Evolutionary conservation across 306 rosid species (phyloP), one percentile per base, ranked within the genome.

Genomic region (Fagus crenata): DNA sequence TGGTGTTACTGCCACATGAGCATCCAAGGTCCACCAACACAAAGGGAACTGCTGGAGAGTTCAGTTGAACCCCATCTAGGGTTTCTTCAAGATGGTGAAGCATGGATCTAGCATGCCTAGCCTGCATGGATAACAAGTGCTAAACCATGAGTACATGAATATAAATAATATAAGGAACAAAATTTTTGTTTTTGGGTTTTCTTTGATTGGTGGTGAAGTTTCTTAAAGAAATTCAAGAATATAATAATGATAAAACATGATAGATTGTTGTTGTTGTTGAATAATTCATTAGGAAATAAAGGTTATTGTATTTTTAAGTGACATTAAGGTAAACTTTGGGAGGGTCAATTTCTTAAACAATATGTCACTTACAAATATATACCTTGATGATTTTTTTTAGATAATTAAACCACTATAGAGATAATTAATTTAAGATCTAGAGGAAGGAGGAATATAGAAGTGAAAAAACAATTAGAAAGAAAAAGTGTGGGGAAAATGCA

Each of bases 11-110:
- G 0, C 99, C 99, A 54, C 97, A 69, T 4, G 98, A 92, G 87
- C 98, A 95, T 9, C 98, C 99, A 59, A 95, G 87, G 75, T 95
- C 99, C 80, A 76, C 99, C 2, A 92, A 93, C 86, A 82, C 92
- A 69, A 92, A 95, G 42, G 99, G 92, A 4, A 73, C 80, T 12
- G 84, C 83, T 1, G 92, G 80, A 2, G 69, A 69, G 69, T 78
- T 67, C 28, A 95, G 85, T 56, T 87, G 78, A 72, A 91, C 88
- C 17, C 69, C 76, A 78, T 95, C 97, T 75, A 95, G 87, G 79
- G 89, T 77, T 88, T 95, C 99, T 78, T 95, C 87, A 0, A 95
- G 91, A 67, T 92, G 93, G 83, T 92, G 99, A 80, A 92, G 91
- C 96, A 92, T 83, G 22, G 99, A 92, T 76, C 87, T 84, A 22